Evolutionary conservation across 306 rosid species (phyloP), one percentile per base, ranked within the genome.

Genomic region (Sicyos edulis): DNA sequence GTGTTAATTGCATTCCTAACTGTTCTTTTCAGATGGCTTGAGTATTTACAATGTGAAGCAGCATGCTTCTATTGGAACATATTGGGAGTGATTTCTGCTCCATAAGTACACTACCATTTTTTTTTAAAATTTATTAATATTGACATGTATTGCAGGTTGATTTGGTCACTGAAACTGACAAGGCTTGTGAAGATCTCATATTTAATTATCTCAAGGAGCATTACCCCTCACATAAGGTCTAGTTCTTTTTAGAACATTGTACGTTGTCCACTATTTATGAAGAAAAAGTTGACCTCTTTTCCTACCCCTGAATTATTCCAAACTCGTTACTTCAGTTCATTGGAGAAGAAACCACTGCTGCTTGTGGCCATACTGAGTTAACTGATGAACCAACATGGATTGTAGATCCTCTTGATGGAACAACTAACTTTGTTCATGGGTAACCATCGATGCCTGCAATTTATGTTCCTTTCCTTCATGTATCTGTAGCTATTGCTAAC

Each of bases 331-430:
- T 69, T 79, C 76, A 93, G 99, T 85, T 93, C 82, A 93, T 93
- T 29, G 99, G 99, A 54, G 99, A 95, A 79, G 99, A 95, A 83
- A 91, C 96, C 73, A 83, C 97, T 3, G 99, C 99, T 83, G 96
- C 95, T 65, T 74, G 9, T 81, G 97, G 99, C 72, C 73, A 63
- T 71, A 80, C 86, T n/a, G 97, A 95, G 75, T 89, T 95, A 79
- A 91, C 99, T 0, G 92, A 95, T 83, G 95, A 91, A 45, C 97
- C 88, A 53, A 95, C 99, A 51, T 95, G 99, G 99, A 86, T 95
- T 74, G 97, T 95, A 45, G 99, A 95, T 87, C 99, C 99, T 74
- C 81, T 95, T 62, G 99, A 95, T 79, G 99, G 99, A 83, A 95
- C 99, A 53, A 95, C 96, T 32, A 93, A 93, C 82, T 95, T 95